Percentiles rank a stretch among this genome's conserved stretches.
These are phyloP conservation scores for Erythrophleum fordii DNA, from an alignment of 306 rosid genomes.

Conservation along the genomic window DNA sequence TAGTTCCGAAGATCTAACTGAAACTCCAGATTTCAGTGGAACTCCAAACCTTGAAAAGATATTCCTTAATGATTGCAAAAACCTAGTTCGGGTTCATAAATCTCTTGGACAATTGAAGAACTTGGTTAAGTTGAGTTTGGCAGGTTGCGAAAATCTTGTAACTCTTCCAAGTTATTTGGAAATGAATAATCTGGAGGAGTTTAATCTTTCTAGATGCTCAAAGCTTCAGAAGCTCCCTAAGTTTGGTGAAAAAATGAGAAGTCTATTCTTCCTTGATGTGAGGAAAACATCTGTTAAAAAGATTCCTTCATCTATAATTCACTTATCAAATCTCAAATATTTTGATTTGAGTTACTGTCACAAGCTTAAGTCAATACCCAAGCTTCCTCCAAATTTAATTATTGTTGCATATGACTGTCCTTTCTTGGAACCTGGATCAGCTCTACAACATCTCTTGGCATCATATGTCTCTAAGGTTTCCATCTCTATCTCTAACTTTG, in stretches of 20 bases:
- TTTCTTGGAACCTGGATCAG: neutral
- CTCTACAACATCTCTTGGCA: neutral
- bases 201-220: neutral
- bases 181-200: neutral
- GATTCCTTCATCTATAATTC: neutral
- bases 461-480: neutral
- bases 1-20: neutral
- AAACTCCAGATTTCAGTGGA: neutral
- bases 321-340: neutral
- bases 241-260: neutral
- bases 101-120: neutral
- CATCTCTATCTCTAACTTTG: neutral
- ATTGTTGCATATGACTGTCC: neutral
- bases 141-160: neutral
- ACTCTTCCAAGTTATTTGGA: slow-evolving; percentile 16
- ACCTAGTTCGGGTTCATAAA: neutral
- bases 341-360: neutral
- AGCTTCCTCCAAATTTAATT: neutral
- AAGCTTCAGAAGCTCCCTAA: neutral
- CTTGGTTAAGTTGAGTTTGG: neutral
- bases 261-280: neutral
- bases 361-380: neutral
- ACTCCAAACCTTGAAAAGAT: neutral
- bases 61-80: neutral
- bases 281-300: neutral